Base-by-base conservation (phyloP, 2,329 filamentous ascomycete species). In the Verticillium longisporum region DNA sequence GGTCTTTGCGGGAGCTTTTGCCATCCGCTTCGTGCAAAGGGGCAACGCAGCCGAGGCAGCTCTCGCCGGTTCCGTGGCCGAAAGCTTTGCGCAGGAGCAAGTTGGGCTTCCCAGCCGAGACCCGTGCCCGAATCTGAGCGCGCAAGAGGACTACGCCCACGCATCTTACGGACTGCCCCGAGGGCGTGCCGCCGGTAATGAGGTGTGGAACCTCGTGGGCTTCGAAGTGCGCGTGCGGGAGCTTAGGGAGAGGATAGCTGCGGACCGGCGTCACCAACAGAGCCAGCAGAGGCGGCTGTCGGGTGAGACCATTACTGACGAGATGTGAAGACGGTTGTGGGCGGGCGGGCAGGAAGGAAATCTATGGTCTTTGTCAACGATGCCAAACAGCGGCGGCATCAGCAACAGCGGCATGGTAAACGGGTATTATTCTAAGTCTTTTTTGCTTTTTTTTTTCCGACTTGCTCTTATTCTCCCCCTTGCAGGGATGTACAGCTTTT, bases 21-120 rank as follows among this genome's bases (percentile, higher is more conserved):
- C 26, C 1, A 57, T 55, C 21, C 45, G 21, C 15, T 53, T 59
- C 21, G 36, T n/a, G 32, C 55, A 33, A 21, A 57, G 37, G 54
- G 26, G 7, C 13, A 56, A 61, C 31, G 61, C 36, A 33, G n/a
- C 50, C 3, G 58, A 61, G n/a, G 61, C 62, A 1, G 56, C 62
- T 2, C 53, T 61, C 41, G 45, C 58, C 33, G 62, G 61, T 0
- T 56, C 62, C 10, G 61, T 64, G 11, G 59, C 61, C 21, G 62
- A 61, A 9, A 61, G 62, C 13, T 63, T 64, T 18, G 61, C 32
- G 2, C 50, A 62, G 14, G 61, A 61, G 36, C 62, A 64, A 34
- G 21, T 38, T 5, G 61, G 62, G 1, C 61, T 59, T 26, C 62
- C 62, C 0, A 14, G 1, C 14, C 56, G 55, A 13, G 59, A 58